Conservation (phyloP, 2,329 filamentous ascomycete genomes). For the Madurella fahalii region DNA sequence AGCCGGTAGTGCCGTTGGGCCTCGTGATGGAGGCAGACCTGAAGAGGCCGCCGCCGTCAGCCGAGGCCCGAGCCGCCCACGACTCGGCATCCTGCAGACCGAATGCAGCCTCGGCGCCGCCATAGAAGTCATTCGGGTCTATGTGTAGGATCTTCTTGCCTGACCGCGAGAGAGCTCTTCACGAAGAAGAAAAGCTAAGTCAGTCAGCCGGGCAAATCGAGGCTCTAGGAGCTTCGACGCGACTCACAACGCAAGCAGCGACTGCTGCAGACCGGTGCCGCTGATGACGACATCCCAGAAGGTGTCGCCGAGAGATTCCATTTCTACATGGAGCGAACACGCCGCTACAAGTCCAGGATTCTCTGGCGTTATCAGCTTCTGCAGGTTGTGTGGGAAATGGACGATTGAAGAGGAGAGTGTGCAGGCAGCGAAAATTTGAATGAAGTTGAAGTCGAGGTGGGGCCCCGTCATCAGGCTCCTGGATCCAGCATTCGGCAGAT, state of each 20-base stretch:
- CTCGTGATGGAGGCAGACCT: constrained; percentile 37
- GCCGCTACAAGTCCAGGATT: constrained; percentile 6
- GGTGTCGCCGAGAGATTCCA: constrained; percentile 72
- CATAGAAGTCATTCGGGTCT: constrained; percentile 85
- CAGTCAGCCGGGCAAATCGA: constrained; percentile 59
- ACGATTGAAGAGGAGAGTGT: constrained; percentile 1
- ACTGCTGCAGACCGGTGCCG: constrained; percentile 74
- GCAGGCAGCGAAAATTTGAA: constrained; percentile 24
- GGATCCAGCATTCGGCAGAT: constrained; percentile 8
- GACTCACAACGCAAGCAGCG: constrained; percentile 71
- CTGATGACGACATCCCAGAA: constrained; percentile 76
- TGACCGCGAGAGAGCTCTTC: constrained; percentile 86
- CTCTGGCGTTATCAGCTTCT: constrained; percentile 3
- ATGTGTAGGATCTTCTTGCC: constrained; percentile 88
- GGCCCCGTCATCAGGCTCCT: neutral
- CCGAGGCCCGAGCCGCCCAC: constrained; percentile 55
- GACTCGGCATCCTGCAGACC: constrained; percentile 75
- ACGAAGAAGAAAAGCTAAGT: constrained; percentile 50
- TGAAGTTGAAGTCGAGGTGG: constrained; percentile 16
- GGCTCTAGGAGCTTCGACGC: constrained; percentile 22
- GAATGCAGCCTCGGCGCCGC: constrained; percentile 78
- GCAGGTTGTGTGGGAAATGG: constrained; percentile 3
- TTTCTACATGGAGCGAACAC: constrained; percentile 34
- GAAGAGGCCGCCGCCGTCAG: constrained; percentile 31
- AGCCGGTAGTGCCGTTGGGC: constrained; percentile 35